These are phyloP conservation scores for Elsinoe necatrix DNA, from an alignment of 2,329 filamentous ascomycete genomes.

Conservation along the genomic window DNA sequence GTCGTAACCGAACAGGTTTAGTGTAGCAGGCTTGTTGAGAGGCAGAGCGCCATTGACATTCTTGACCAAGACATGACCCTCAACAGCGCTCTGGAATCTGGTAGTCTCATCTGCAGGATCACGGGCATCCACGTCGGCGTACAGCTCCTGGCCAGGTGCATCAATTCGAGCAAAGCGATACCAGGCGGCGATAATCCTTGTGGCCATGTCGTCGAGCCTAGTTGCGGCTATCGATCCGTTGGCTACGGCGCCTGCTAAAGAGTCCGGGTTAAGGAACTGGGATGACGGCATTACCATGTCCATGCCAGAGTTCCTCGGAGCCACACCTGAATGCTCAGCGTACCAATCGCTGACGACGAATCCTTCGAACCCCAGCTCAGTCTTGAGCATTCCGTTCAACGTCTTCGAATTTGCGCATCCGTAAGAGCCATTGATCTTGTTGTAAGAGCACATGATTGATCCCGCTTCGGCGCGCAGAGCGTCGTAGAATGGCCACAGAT, in stretches of 20 bases:
- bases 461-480: conserved; percentile 41
- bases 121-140: conserved; percentile 42
- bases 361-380: conserved; percentile 66
- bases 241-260: conserved; percentile 48
- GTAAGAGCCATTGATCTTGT: conserved; percentile 33
- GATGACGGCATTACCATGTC: conserved; percentile 60
- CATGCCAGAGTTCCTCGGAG: conserved; percentile 52
- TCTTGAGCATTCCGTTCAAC: conserved; percentile 62
- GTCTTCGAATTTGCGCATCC: conserved; percentile 63
- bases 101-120: conserved; percentile 43
- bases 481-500: conserved; percentile 50
- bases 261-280: conserved; percentile 27
- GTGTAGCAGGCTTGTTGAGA: conserved; percentile 39
- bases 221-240: conserved; percentile 51
- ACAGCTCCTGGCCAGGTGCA: conserved; percentile 32
- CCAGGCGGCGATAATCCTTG: conserved; percentile 44
- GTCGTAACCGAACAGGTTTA: conserved; percentile 58
- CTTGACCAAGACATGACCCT: conserved; percentile 58
- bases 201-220: conserved; percentile 55
- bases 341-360: conserved; percentile 62
- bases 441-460: conserved; percentile 45
- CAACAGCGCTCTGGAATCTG: conserved; percentile 50
- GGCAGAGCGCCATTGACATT: conserved; percentile 50
- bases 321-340: conserved; percentile 52
- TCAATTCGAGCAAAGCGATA: conserved; percentile 49